Conservation (phyloP, 164 flowering plant species). For the Dillenia suffruticosa region DNA sequence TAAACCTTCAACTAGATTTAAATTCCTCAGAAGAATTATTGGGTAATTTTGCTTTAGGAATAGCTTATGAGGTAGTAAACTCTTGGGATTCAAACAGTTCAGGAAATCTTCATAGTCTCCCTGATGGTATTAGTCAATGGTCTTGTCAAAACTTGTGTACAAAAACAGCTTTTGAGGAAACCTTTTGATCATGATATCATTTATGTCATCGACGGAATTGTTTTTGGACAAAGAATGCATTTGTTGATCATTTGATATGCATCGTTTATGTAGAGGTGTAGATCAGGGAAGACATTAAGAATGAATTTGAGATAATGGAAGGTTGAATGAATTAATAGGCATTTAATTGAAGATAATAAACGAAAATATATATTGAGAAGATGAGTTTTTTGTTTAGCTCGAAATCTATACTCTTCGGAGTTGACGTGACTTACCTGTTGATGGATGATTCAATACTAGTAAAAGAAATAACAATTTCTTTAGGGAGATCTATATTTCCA, state of each 20-base stretch:
- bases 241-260: no score
- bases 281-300: not conserved
- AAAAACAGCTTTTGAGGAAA: no score
- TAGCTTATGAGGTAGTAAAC: conserved; percentile 11
- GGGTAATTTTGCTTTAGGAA: not conserved
- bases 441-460: not conserved
- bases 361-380: no score
- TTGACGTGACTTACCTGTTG: no score
- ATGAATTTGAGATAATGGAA: no score
- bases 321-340: no score
- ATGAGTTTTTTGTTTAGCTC: no score
- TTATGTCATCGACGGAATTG: no score
- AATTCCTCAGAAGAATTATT: conserved; percentile 3
- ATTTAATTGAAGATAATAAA: no score
- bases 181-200: no score
- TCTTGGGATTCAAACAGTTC: conserved; percentile 1
- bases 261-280: not conserved
- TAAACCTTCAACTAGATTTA: conserved; percentile 2
- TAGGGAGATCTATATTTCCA: conserved; percentile 1
- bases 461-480: conserved; percentile 1
- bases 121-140: not conserved
- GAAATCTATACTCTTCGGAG: no score
- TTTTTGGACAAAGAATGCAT: no score
- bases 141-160: not conserved
- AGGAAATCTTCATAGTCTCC: conserved; percentile 5